Conservation (phyloP, 2,329 filamentous ascomycete genomes). For the Onygenales sp. region DNA sequence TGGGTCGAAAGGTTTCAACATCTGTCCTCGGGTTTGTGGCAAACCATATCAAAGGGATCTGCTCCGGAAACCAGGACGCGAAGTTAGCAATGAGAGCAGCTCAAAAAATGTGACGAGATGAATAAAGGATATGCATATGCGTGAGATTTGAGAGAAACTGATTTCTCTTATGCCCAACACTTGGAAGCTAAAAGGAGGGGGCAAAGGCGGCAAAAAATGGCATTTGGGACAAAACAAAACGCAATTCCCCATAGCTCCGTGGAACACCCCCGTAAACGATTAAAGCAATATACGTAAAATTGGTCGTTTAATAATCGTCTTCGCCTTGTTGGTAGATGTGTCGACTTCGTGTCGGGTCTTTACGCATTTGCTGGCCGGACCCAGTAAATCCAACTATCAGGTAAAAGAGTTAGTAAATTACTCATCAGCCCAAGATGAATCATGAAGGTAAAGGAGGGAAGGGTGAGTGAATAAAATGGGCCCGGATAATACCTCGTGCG, state of each 20-base stretch:
- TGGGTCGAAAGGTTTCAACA: neutral
- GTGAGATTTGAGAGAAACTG: neutral
- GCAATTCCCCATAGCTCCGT: neutral
- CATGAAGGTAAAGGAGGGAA: neutral
- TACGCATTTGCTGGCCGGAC: slow-evolving; percentile 91
- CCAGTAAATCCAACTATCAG: slow-evolving; percentile 83
- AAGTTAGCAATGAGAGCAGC: slow-evolving; percentile 2
- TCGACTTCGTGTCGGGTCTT: slow-evolving; percentile 71
- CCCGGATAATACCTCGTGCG: slow-evolving; percentile 60
- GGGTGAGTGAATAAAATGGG: neutral
- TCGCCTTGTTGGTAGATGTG: slow-evolving; percentile 76
- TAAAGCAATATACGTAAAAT: neutral
- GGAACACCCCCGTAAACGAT: neutral
- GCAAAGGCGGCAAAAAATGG: neutral
- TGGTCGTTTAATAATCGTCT: slow-evolving; percentile 42
- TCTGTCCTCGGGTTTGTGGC: neutral
- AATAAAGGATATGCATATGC: neutral
- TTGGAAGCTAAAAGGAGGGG: neutral
- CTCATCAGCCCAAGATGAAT: neutral
- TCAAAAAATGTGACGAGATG: neutral
- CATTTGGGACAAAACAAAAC: neutral
- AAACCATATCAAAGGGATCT: neutral
- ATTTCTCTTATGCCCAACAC: no score
- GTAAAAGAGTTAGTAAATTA: slow-evolving; percentile 15
- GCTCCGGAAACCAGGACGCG: neutral